phyloP scores from a whole-genome alignment of 164 flowering plant species.

The Stephania japonica region DNA sequence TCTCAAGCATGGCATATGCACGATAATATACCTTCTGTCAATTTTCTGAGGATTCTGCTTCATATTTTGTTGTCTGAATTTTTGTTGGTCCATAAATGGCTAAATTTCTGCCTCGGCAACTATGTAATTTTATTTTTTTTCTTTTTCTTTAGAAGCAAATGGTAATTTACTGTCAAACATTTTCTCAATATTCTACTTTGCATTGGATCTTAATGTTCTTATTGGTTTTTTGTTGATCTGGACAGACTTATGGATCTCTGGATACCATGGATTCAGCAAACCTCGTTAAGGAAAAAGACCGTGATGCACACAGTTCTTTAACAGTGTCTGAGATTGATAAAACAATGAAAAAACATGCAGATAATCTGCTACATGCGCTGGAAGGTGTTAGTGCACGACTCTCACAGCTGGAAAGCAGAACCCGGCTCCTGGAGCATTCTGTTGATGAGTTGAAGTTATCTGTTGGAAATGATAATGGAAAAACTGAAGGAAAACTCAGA shows the following conservation, averaged over 20 bases:
- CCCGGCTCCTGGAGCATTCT: slow-evolving; percentile 60
- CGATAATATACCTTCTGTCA: background rate
- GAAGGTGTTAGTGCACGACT: slow-evolving; percentile 76
- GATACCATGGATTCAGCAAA: slow-evolving; percentile 10
- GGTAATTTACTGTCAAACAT: background rate
- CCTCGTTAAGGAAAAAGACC: slow-evolving; percentile 20
- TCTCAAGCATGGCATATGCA: background rate
- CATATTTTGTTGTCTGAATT: background rate
- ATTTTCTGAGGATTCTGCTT: background rate
- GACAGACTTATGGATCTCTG: slow-evolving; percentile 7
- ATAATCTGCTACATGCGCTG: slow-evolving; percentile 59
- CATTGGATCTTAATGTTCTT: background rate
- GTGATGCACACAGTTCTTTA: slow-evolving; percentile 5
- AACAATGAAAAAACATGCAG: slow-evolving; percentile 74
- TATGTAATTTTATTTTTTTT: background rate
- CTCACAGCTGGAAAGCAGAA: slow-evolving; percentile 74
- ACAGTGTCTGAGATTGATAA: slow-evolving; percentile 65
- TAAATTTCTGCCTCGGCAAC: background rate
- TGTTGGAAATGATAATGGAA: slow-evolving; percentile 67
- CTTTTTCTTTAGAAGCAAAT: background rate
- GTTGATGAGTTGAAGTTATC: slow-evolving; percentile 81
- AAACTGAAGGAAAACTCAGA: slow-evolving; percentile 76
- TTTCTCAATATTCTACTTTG: background rate
- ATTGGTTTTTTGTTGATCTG: background rate
- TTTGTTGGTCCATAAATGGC: background rate